These are phyloP conservation scores for Halenospora varia DNA, from an alignment of 495 filamentous ascomycete species.

Conservation along the genomic window DNA sequence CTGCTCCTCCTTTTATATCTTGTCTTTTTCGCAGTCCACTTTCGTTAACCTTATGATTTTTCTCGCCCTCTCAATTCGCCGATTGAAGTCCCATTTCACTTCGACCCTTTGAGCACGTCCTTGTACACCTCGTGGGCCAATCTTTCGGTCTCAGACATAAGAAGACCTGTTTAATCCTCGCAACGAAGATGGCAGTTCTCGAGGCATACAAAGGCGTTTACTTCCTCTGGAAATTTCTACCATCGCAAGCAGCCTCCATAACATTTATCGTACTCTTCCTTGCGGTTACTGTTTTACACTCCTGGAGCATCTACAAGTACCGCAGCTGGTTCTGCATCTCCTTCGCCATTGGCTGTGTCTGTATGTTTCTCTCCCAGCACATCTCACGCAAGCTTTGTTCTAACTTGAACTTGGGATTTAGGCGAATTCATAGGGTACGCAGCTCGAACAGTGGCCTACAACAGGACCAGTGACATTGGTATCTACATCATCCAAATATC, in stretches of 20 bases:
- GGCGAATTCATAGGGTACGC: slow-evolving; percentile 43
- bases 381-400: slow-evolving; percentile 4
- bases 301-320: slow-evolving; percentile 40
- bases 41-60: no score
- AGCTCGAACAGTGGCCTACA: slow-evolving; percentile 32
- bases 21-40: no score
- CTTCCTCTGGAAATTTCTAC: slow-evolving; percentile 47
- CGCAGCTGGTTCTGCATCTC: slow-evolving; percentile 53
- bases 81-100: no score
- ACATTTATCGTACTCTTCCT: slow-evolving; percentile 49
- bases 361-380: slow-evolving; percentile 24
- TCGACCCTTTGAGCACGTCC: no score
- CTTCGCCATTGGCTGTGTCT: slow-evolving; percentile 48
- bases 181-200: neutral
- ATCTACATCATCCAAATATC: slow-evolving; percentile 46
- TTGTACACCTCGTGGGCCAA: neutral
- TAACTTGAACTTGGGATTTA: neutral
- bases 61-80: no score
- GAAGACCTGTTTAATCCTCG: neutral
- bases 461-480: slow-evolving; percentile 30
- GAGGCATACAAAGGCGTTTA: slow-evolving; percentile 13
- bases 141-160: neutral
- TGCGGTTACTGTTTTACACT: slow-evolving; percentile 37
- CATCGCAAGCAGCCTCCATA: slow-evolving; percentile 42
- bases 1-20: no score